Conservation (phyloP, 2,329 filamentous ascomycete genomes). For the Neonectria punicea region DNA sequence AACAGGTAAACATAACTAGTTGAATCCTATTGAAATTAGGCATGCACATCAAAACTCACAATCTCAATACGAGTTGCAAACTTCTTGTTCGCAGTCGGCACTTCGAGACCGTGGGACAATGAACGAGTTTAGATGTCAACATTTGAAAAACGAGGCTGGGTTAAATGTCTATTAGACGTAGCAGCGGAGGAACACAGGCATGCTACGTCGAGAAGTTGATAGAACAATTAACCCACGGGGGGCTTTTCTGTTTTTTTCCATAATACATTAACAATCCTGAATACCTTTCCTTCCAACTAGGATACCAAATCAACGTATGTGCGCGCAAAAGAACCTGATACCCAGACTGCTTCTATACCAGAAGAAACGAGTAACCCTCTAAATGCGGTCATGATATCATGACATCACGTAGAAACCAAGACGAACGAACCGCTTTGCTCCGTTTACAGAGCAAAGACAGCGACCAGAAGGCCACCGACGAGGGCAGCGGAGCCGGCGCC, state of each 20-base stretch:
- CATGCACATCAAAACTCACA: background rate
- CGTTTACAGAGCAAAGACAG: slow-evolving; percentile 56
- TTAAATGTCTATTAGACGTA: slow-evolving; percentile 45
- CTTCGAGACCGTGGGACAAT: background rate
- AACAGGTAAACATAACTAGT: background rate
- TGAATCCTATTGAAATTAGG: background rate
- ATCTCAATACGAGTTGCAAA: background rate
- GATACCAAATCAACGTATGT: slow-evolving; percentile 45
- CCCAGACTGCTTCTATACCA: slow-evolving; percentile 40
- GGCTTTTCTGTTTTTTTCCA: slow-evolving; percentile 44
- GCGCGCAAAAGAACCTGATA: slow-evolving; percentile 42
- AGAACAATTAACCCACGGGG: slow-evolving; percentile 42
- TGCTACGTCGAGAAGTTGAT: slow-evolving; percentile 42
- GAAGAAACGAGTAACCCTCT: slow-evolving; percentile 44
- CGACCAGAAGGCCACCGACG: slow-evolving; percentile 54
- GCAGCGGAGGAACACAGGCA: slow-evolving; percentile 40
- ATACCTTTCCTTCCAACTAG: slow-evolving; percentile 39
- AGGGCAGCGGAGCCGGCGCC: slow-evolving; percentile 53
- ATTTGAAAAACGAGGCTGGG: slow-evolving; percentile 24
- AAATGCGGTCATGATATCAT: slow-evolving; percentile 46
- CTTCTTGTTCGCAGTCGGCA: background rate
- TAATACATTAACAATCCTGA: slow-evolving; percentile 47
- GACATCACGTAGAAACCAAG: slow-evolving; percentile 41
- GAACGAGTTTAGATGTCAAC: background rate
- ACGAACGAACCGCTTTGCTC: slow-evolving; percentile 28